Evolutionary conservation across 345 rosid species (phyloP).

Genomic region (Ceriops tagal): DNA sequence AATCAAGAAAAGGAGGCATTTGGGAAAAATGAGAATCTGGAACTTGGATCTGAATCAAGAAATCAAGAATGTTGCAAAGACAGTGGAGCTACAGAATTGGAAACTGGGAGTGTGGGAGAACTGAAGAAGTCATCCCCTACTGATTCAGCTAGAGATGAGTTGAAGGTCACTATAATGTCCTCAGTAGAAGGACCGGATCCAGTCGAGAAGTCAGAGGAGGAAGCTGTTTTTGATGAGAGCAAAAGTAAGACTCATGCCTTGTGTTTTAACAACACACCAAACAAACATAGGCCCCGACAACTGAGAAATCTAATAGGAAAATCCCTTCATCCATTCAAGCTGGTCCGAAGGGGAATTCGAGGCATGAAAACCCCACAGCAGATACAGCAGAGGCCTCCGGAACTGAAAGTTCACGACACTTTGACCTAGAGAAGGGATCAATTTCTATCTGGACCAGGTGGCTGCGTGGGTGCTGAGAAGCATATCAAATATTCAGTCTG

Average conservation of each 20-base stretch:
- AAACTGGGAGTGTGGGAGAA: slow-evolving; percentile 27
- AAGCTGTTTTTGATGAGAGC: slow-evolving; percentile 46
- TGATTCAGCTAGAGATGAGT: slow-evolving; percentile 36
- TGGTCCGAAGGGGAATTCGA: slow-evolving; percentile 31
- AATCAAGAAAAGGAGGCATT: slow-evolving; percentile 9
- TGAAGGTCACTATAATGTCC: slow-evolving; percentile 27
- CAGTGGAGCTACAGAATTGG: slow-evolving; percentile 17
- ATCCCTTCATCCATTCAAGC: slow-evolving; percentile 26
- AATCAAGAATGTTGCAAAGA: slow-evolving; percentile 6
- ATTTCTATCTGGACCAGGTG: slow-evolving; percentile 53
- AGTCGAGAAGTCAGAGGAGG: slow-evolving; percentile 54
- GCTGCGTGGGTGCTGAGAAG: slow-evolving; percentile 54
- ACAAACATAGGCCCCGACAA: slow-evolving; percentile 8
- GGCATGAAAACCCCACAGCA: slow-evolving; percentile 20
- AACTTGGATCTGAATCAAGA: slow-evolving; percentile 17
- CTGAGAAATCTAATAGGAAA: slow-evolving; percentile 10
- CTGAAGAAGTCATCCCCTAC: slow-evolving; percentile 25
- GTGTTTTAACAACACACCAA: slow-evolving; percentile 5
- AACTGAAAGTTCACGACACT: slow-evolving; percentile 13
- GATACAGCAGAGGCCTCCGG: slow-evolving; percentile 26
- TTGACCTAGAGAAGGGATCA: slow-evolving; percentile 43
- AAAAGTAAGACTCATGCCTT: slow-evolving; percentile 33
- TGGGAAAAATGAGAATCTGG: not conserved
- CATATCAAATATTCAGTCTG: not conserved
- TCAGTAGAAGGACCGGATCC: slow-evolving; percentile 43